Conservation (phyloP, 805 yeast genomes). For the Cyberlindnera japonica region DNA sequence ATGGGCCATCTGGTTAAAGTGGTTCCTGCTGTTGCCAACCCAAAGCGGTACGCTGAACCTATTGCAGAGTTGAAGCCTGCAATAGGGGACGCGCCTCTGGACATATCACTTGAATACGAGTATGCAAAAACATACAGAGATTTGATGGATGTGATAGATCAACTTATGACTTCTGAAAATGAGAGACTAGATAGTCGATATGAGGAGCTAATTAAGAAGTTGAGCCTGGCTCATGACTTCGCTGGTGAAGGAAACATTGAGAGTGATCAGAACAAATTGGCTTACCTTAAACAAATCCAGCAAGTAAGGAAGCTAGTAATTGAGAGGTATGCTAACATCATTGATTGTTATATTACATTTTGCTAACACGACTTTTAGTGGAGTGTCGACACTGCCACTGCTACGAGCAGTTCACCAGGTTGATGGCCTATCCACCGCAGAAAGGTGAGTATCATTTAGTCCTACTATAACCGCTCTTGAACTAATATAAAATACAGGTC, state of each 20-base stretch:
- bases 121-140: constrained; percentile 13
- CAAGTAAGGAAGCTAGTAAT: constrained; percentile 16
- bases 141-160: constrained; percentile 10
- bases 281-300: constrained; percentile 10
- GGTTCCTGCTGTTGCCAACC: constrained; percentile 3
- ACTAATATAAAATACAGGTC: constrained; percentile 1
- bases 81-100: not conserved
- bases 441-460: constrained; percentile 9
- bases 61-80: not conserved
- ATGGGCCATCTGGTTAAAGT: constrained; percentile 1
- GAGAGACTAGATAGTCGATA: not conserved
- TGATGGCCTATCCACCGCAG: constrained; percentile 21
- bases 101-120: constrained; percentile 13
- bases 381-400: constrained; percentile 18
- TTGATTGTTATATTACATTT: not conserved
- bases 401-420: constrained; percentile 27
- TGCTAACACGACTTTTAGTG: constrained; percentile 2
- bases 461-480: constrained; percentile 5
- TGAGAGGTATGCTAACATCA: constrained; percentile 10
- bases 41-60: constrained; percentile 2
- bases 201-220: not conserved
- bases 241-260: constrained; percentile 4
- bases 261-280: constrained; percentile 8
- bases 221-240: constrained; percentile 9
- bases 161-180: constrained; percentile 12